Conservation (phyloP, 257 asterid genomes). For the Avicennia marina region DNA sequence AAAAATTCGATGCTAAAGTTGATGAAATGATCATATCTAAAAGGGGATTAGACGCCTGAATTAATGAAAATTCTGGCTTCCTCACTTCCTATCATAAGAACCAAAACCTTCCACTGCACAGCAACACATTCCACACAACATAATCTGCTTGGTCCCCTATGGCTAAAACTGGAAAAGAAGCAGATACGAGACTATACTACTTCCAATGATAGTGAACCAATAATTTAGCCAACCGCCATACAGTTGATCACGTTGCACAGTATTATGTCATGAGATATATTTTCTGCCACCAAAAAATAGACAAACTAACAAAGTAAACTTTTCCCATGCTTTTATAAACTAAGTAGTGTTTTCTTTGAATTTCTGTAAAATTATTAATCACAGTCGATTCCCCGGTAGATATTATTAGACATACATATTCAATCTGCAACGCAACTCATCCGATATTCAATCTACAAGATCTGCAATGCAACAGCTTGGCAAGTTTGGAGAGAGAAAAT, state of each 20-base stretch:
- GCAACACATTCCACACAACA: constrained; percentile 6
- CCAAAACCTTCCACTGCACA: neutral
- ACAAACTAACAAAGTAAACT: constrained; percentile 4
- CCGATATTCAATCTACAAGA: neutral
- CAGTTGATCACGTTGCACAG: too few relatives aligned
- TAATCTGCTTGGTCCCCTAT: neutral
- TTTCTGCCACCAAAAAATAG: neutral
- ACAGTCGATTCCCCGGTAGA: too few relatives aligned
- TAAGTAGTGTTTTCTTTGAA: neutral
- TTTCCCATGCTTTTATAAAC: neutral
- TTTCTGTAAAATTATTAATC: neutral
- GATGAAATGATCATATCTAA: neutral
- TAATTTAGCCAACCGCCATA: neutral
- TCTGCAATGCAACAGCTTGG: neutral
- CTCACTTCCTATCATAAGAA: neutral
- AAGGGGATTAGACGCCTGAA: neutral
- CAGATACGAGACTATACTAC: neutral
- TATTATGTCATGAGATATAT: neutral
- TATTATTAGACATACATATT: neutral
- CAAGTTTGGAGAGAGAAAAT: neutral
- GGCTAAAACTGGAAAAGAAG: too few relatives aligned
- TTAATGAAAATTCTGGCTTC: neutral
- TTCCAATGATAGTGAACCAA: neutral
- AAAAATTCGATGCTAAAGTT: constrained; percentile 10
- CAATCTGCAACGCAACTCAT: neutral